Evolutionary conservation across 331 rosid genomes (phyloP).

Genomic region (Malus hybrid): DNA sequence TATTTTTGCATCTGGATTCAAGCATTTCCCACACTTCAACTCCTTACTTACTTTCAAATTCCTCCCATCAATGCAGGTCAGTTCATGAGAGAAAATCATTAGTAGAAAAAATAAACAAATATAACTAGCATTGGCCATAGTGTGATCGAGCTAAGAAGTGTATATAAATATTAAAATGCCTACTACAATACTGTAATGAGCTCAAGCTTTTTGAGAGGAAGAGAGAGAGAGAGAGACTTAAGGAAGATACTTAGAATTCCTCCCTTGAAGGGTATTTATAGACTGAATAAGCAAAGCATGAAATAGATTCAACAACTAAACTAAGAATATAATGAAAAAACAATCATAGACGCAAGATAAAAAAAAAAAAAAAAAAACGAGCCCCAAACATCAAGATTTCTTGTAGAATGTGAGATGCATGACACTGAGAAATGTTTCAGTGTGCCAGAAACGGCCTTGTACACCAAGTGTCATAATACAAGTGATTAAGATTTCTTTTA

Average conservation of each 20-base stretch:
- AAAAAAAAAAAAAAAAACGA: too few relatives aligned
- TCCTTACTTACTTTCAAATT: constrained; percentile 6
- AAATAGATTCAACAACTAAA: neutral
- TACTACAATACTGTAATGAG: too few relatives aligned
- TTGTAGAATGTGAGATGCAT: too few relatives aligned
- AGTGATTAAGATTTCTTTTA: too few relatives aligned
- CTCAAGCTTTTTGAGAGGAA: too few relatives aligned
- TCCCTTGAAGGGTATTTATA: neutral
- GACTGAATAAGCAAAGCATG: neutral
- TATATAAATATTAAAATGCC: neutral
- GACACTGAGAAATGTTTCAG: too few relatives aligned
- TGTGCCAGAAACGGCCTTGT: fast-evolving
- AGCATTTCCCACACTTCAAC: neutral
- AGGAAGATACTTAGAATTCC: neutral
- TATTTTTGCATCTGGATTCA: neutral
- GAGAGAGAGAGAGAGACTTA: neutral
- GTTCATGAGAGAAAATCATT: constrained; percentile 17
- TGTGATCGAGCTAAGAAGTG: neutral
- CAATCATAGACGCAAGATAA: neutral
- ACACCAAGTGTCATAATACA: too few relatives aligned
- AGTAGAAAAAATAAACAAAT: constrained; percentile 15
- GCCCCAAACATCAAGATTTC: neutral
- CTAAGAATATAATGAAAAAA: too few relatives aligned
- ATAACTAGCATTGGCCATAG: constrained; percentile 20
- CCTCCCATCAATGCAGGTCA: constrained; percentile 21